Percentiles rank a stretch among this genome's conserved stretches.
These are phyloP conservation scores for Eucalyptus viminalis DNA, from an alignment of 345 rosid genomes.

Conservation along the genomic window DNA sequence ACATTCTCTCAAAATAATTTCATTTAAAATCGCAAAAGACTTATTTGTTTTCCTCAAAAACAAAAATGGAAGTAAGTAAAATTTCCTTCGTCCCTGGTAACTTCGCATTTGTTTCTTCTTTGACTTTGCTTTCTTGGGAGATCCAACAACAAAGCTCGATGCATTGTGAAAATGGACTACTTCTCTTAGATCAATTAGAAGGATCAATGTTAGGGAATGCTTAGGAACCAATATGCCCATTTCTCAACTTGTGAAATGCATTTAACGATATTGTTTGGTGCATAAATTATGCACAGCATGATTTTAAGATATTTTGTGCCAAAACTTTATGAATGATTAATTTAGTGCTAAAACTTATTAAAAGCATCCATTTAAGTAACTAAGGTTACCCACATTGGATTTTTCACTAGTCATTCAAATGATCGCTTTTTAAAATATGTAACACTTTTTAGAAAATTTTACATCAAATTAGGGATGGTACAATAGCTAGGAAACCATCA, in stretches of 20 bases:
- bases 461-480: background rate
- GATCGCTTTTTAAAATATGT: background rate
- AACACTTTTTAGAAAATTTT: background rate
- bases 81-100: background rate
- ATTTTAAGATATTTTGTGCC: background rate
- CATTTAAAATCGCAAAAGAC: background rate
- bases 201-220: background rate
- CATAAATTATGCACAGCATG: background rate
- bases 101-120: background rate
- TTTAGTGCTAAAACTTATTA: background rate
- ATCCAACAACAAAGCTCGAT: background rate
- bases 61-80: background rate
- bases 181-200: background rate
- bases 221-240: background rate
- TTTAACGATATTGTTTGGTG: background rate
- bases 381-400: background rate
- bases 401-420: background rate
- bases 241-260: background rate
- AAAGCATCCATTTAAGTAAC: background rate
- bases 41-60: background rate
- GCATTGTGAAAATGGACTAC: background rate
- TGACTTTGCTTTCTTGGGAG: background rate
- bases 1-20: background rate
- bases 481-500: background rate
- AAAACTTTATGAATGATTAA: background rate